Percentiles rank a stretch among this genome's conserved stretches.
Evolutionary conservation across 345 rosid genomes (phyloP).

Genomic region (Diplotaxis tenuifolia): DNA sequence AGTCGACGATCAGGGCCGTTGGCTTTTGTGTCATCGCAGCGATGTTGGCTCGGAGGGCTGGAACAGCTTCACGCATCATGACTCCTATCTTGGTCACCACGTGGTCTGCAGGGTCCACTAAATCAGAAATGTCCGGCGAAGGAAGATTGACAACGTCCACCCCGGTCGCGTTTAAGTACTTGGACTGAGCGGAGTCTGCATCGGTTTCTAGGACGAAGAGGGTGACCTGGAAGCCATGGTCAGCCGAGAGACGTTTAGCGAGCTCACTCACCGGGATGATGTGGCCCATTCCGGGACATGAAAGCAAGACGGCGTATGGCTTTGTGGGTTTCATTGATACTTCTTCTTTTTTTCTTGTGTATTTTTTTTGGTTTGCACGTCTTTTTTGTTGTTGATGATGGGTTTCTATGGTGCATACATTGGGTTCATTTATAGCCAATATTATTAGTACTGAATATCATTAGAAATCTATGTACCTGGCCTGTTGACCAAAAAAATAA

Average conservation of each 20-base stretch:
- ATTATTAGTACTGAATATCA: neutral
- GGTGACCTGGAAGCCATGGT: slow-evolving; percentile 46
- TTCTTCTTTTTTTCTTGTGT: neutral
- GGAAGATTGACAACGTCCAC: slow-evolving; percentile 45
- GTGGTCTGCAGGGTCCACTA: slow-evolving; percentile 28
- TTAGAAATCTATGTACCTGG: too few species aligned
- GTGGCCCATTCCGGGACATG: slow-evolving; percentile 79
- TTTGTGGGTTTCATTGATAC: slow-evolving; percentile 36
- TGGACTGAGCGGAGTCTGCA: slow-evolving; percentile 39
- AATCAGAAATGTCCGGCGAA: slow-evolving; percentile 32
- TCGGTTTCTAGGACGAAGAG: slow-evolving; percentile 45
- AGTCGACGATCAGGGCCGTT: slow-evolving; percentile 47
- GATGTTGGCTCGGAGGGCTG: slow-evolving; percentile 47
- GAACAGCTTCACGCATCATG: slow-evolving; percentile 45
- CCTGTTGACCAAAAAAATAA: too few species aligned
- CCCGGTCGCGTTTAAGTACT: slow-evolving; percentile 21
- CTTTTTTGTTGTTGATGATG: neutral
- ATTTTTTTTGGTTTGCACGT: neutral
- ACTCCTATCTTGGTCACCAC: slow-evolving; percentile 36
- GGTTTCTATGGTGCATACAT: neutral
- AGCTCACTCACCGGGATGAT: slow-evolving; percentile 63
- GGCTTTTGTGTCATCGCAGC: slow-evolving; percentile 39
- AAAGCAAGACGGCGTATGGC: slow-evolving; percentile 47
- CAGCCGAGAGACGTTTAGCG: slow-evolving; percentile 42
- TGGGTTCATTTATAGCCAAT: slow-evolving; percentile 13